Conservation (phyloP, 2,329 filamentous ascomycete genomes). For the Aspergillus floridensis region DNA sequence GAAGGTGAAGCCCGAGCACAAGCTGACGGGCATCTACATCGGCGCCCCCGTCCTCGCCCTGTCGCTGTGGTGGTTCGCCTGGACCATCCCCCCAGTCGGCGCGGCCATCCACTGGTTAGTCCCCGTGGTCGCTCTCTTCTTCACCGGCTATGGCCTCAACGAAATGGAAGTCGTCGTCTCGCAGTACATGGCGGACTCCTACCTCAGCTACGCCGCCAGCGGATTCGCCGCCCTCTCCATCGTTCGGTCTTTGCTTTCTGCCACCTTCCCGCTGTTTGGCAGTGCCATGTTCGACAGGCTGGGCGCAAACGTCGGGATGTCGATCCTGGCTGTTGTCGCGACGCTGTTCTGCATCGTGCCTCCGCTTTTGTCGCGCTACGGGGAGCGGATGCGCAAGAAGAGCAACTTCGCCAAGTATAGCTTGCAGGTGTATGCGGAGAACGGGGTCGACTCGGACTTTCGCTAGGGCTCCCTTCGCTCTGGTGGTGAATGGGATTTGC, state of each 20-base stretch:
- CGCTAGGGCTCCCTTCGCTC: too few species aligned
- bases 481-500: background rate
- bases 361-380: slow-evolving; percentile 39
- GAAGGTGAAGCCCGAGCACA: slow-evolving; percentile 45
- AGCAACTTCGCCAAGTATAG: slow-evolving; percentile 40
- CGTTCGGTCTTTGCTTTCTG: slow-evolving; percentile 40
- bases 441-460: slow-evolving; percentile 7
- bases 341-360: slow-evolving; percentile 43
- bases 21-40: slow-evolving; percentile 47
- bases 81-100: slow-evolving; percentile 46
- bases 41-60: slow-evolving; percentile 47
- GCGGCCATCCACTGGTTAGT: slow-evolving; percentile 39
- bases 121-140: slow-evolving; percentile 41
- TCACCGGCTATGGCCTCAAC: slow-evolving; percentile 50
- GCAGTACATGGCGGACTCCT: slow-evolving; percentile 48
- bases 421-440: slow-evolving; percentile 18
- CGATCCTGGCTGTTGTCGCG: slow-evolving; percentile 42
- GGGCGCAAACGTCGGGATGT: slow-evolving; percentile 41
- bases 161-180: slow-evolving; percentile 46
- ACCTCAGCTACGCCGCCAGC: slow-evolving; percentile 45
- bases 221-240: slow-evolving; percentile 45
- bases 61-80: slow-evolving; percentile 50
- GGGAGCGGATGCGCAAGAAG: slow-evolving; percentile 34
- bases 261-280: slow-evolving; percentile 43
- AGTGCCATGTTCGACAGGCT: slow-evolving; percentile 41